phyloP scores from a whole-genome alignment of 768 basidiomycete genomes.

The Boletus insuetus region DNA sequence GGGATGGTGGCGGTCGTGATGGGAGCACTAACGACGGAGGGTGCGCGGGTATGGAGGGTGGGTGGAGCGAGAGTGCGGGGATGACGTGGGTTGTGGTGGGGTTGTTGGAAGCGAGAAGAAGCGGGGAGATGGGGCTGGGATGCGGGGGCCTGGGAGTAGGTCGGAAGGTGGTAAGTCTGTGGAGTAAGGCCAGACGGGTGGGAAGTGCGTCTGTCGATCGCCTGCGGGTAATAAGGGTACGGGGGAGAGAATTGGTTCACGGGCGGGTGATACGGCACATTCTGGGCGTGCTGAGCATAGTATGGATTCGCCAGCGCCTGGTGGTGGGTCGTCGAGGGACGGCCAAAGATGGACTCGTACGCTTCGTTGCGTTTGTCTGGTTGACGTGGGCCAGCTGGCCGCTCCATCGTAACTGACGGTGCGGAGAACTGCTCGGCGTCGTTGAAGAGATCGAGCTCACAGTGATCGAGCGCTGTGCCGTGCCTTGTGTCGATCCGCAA shows the following conservation, averaged over 20 bases:
- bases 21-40: slow-evolving; percentile 48
- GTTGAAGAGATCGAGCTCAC: not conserved
- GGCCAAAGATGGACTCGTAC: slow-evolving; percentile 86
- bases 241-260: slow-evolving; percentile 35
- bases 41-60: slow-evolving; percentile 42
- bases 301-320: slow-evolving; percentile 19
- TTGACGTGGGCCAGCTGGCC: slow-evolving; percentile 57
- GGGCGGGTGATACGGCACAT: slow-evolving; percentile 19
- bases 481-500: slow-evolving; percentile 1
- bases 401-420: slow-evolving; percentile 40
- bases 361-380: slow-evolving; percentile 76
- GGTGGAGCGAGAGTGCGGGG: slow-evolving; percentile 37
- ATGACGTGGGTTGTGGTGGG: slow-evolving; percentile 24
- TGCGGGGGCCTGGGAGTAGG: slow-evolving; percentile 38
- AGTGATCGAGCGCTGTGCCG: not conserved
- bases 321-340: slow-evolving; percentile 61
- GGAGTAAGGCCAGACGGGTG: slow-evolving; percentile 39
- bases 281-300: slow-evolving; percentile 18
- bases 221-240: slow-evolving; percentile 39
- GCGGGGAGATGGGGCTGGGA: slow-evolving; percentile 20
- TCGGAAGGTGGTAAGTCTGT: slow-evolving; percentile 20
- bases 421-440: slow-evolving; percentile 2
- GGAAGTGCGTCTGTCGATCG: slow-evolving; percentile 48
- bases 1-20: slow-evolving; percentile 42
- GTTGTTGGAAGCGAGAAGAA: slow-evolving; percentile 14